Percentiles rank a stretch among this genome's conserved stretches.
These are phyloP conservation scores for Nakazawaea ambrosiae DNA, from an alignment of 805 yeast species.

Conservation along the genomic window DNA sequence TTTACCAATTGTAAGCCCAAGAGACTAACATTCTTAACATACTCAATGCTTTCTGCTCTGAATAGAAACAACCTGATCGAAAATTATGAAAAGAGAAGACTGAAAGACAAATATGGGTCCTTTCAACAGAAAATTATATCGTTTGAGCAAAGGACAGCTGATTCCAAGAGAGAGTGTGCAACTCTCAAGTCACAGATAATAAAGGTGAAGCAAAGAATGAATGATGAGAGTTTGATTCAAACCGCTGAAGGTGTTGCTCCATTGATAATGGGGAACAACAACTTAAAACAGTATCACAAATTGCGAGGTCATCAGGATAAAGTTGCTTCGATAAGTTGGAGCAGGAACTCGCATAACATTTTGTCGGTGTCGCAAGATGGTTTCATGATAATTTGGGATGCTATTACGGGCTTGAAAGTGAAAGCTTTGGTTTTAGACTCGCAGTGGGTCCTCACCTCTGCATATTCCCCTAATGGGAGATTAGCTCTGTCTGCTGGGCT, in stretches of 20 bases:
- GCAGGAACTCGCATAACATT: slow-evolving; percentile 48
- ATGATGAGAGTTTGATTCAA: slow-evolving; percentile 4
- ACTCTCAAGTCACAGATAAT: slow-evolving; percentile 4
- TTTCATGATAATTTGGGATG: slow-evolving; percentile 77
- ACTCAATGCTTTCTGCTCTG: too few species aligned
- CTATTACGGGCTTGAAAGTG: slow-evolving; percentile 60
- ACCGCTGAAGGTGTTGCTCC: slow-evolving; percentile 1
- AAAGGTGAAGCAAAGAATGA: slow-evolving; percentile 2
- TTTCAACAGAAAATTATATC: too few species aligned
- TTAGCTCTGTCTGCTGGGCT: slow-evolving; percentile 78
- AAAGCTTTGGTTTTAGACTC: slow-evolving; percentile 68
- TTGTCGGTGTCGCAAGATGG: slow-evolving; percentile 85
- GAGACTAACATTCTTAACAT: too few species aligned
- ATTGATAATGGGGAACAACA: neutral
- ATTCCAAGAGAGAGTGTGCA: slow-evolving; percentile 1
- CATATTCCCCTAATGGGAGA: slow-evolving; percentile 57
- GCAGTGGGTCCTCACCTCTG: slow-evolving; percentile 75
- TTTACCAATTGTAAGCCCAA: too few species aligned
- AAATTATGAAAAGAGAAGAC: too few species aligned
- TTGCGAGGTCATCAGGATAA: slow-evolving; percentile 68
- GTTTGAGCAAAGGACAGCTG: neutral
- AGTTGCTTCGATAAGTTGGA: slow-evolving; percentile 65
- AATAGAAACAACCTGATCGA: too few species aligned
- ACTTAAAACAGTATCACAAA: slow-evolving; percentile 21
- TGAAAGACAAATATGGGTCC: too few species aligned